These are phyloP conservation scores for Turritis glabra DNA, from an alignment of 345 rosid species.

Conservation along the genomic window DNA sequence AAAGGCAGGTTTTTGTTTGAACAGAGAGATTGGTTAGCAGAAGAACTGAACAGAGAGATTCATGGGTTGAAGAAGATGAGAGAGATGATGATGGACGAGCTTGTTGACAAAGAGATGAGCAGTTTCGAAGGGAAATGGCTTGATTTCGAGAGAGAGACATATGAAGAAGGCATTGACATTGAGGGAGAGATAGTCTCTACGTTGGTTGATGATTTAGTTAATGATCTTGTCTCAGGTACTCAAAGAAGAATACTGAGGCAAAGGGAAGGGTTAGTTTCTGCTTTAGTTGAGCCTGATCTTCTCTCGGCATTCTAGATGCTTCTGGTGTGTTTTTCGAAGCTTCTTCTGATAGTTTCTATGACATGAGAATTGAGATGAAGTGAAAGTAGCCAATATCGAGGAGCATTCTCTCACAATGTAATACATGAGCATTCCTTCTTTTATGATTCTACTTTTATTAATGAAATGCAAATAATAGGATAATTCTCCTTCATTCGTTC, in stretches of 20 bases:
- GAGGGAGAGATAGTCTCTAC: constrained; percentile 57
- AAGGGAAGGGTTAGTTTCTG: background rate
- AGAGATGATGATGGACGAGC: constrained; percentile 77
- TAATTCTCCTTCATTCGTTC: constrained; percentile 2
- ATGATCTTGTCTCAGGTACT: constrained; percentile 44
- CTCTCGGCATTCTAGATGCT: constrained; percentile 13
- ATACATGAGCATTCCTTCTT: background rate
- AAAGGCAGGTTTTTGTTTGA: constrained; percentile 38
- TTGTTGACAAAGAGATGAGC: constrained; percentile 82
- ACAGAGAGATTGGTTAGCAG: constrained; percentile 56
- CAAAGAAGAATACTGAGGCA: constrained; percentile 24
- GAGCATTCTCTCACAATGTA: constrained; percentile 14
- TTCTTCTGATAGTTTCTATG: constrained; percentile 18
- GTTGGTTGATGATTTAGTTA: constrained; percentile 71
- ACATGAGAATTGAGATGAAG: constrained; percentile 10
- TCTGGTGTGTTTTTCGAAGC: background rate
- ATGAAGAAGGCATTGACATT: constrained; percentile 67
- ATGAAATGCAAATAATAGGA: constrained; percentile 36
- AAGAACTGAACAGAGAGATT: constrained; percentile 60
- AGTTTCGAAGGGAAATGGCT: constrained; percentile 63
- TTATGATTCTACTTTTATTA: background rate
- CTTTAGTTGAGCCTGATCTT: constrained; percentile 16
- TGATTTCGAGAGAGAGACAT: constrained; percentile 61
- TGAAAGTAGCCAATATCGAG: constrained; percentile 9
- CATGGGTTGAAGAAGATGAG: constrained; percentile 54